Evolutionary conservation across 2,329 filamentous ascomycete species (phyloP).

Genomic region (Penicillium sp.): DNA sequence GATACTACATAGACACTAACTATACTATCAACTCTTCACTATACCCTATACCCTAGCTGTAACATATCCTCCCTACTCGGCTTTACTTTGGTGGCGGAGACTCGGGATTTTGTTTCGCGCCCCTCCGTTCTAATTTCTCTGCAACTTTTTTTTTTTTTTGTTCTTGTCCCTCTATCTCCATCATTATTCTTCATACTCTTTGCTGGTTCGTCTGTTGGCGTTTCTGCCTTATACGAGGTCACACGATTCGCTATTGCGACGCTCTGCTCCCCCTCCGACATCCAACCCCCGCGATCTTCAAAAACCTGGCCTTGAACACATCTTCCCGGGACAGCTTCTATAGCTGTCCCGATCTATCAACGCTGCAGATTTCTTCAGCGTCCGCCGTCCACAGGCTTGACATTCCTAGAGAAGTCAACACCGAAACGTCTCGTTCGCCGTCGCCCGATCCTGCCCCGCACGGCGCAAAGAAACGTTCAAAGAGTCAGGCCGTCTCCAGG

Average conservation of each 20-base stretch:
- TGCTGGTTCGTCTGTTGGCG: neutral
- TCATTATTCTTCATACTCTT: neutral
- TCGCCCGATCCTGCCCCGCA: constrained; percentile 31
- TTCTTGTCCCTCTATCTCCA: neutral
- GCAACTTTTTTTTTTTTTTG: constrained; percentile 2
- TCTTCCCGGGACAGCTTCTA: constrained; percentile 39
- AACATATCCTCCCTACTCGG: neutral
- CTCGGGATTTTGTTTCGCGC: constrained; percentile 3
- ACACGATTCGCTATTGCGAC: constrained; percentile 18
- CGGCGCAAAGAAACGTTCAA: constrained; percentile 29
- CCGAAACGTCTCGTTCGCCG: constrained; percentile 30
- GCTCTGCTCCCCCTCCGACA: constrained; percentile 14
- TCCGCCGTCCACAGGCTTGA: constrained; percentile 22
- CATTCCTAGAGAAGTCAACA: constrained; percentile 24
- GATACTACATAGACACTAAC: too few species aligned
- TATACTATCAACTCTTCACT: too few species aligned
- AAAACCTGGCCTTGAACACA: constrained; percentile 40
- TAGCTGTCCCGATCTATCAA: constrained; percentile 43
- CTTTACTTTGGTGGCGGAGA: neutral
- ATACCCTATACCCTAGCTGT: too few species aligned
- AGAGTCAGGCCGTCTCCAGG: constrained; percentile 32
- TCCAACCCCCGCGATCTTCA: constrained; percentile 23
- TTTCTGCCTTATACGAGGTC: constrained; percentile 14
- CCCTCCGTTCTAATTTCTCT: constrained; percentile 8
- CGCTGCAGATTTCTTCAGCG: constrained; percentile 28